Conservation (phyloP, 495 filamentous ascomycete genomes). For the Viridothelium virens region DNA sequence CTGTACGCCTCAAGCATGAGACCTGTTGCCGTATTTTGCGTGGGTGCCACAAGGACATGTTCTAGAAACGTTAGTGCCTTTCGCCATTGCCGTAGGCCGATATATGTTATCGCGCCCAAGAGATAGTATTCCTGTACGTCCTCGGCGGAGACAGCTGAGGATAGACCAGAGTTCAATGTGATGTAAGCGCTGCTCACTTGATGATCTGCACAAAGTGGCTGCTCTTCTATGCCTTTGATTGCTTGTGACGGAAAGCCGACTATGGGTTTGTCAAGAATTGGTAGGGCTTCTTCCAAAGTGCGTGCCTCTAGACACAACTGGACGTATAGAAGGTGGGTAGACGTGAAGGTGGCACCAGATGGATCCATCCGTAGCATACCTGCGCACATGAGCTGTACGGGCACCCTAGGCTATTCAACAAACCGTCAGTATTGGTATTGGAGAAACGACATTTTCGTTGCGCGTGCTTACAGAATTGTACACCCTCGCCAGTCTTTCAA, state of each 20-base stretch:
- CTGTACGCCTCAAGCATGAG: conserved; percentile 87
- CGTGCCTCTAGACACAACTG: conserved; percentile 51
- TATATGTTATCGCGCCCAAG: conserved; percentile 69
- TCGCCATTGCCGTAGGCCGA: conserved; percentile 61
- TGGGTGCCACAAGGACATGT: conserved; percentile 58
- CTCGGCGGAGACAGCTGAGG: conserved; percentile 46
- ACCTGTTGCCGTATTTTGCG: conserved; percentile 52
- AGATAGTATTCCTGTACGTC: conserved; percentile 72
- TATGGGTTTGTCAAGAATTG: conserved; percentile 60
- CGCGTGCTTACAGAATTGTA: conserved; percentile 38
- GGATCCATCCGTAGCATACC: conserved; percentile 69
- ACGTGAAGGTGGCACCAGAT: conserved; percentile 61
- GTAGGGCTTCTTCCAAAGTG: conserved; percentile 49
- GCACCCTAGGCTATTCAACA: background rate
- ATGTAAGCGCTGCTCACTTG: conserved; percentile 44
- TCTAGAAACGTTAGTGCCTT: conserved; percentile 65
- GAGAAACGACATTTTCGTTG: background rate
- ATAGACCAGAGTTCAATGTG: conserved; percentile 50
- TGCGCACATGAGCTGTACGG: conserved; percentile 24
- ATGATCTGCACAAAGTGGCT: conserved; percentile 26
- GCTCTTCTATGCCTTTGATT: conserved; percentile 24
- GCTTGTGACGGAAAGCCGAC: conserved; percentile 50
- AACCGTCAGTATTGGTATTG: background rate
- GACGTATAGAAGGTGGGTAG: conserved; percentile 53
- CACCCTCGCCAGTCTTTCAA: conserved; percentile 38